phyloP scores from a whole-genome alignment of 768 basidiomycete species.

The Boletus patriciae region DNA sequence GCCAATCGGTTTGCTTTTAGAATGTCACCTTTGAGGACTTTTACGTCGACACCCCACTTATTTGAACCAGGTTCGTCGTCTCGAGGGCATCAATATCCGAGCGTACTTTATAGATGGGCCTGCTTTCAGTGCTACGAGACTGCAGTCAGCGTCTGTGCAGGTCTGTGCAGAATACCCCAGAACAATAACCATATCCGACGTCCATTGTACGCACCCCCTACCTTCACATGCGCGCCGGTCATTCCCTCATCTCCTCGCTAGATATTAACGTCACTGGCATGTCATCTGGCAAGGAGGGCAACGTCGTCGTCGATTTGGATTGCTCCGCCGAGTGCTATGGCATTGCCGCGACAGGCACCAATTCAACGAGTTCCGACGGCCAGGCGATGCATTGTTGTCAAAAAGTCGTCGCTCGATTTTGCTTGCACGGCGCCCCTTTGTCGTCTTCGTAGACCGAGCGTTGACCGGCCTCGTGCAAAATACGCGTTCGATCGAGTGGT shows the following conservation, averaged over 20 bases:
- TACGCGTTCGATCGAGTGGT: neutral
- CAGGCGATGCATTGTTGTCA: conserved; percentile 37
- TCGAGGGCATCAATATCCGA: no score
- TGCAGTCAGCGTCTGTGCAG: conserved; percentile 33
- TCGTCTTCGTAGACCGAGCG: neutral
- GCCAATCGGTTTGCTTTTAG: neutral
- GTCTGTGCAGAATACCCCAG: conserved; percentile 41
- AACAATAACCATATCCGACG: conserved; percentile 40
- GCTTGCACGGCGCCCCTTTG: conserved; percentile 19
- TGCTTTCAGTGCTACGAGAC: conserved; percentile 38
- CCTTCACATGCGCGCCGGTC: neutral
- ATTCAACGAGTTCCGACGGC: conserved; percentile 31
- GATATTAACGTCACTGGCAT: conserved; percentile 43
- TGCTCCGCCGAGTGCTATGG: conserved; percentile 40
- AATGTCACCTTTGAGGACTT: conserved; percentile 29
- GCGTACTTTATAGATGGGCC: neutral
- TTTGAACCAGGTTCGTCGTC: conserved; percentile 34
- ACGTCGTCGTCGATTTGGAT: conserved; percentile 42
- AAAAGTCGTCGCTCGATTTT: conserved; percentile 38
- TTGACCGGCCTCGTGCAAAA: neutral
- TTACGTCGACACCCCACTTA: conserved; percentile 39
- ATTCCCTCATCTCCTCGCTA: conserved; percentile 5
- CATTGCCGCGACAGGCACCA: conserved; percentile 37
- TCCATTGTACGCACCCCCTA: conserved; percentile 36
- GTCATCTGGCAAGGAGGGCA: conserved; percentile 40